A percentile compares a stretch with the other conserved stretches of the same genome.
Conservation (phyloP, 2,329 filamentous ascomycete genomes). For the Colletotrichum lini region DNA sequence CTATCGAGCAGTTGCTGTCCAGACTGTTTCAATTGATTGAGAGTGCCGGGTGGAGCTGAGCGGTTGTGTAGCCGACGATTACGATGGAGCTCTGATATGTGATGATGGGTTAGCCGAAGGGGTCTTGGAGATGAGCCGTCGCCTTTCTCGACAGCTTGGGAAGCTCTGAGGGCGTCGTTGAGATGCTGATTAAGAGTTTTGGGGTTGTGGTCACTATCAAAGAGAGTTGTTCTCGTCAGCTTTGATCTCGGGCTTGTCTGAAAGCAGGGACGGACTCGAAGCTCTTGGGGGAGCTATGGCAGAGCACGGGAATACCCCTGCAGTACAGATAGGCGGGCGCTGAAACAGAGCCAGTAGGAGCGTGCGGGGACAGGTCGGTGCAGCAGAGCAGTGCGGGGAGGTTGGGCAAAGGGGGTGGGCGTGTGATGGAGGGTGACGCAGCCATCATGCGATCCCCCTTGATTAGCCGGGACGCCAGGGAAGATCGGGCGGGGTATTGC, state of each 20-base stretch:
- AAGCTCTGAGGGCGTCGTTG: constrained; percentile 31
- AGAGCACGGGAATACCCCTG: constrained; percentile 42
- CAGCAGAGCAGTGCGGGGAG: constrained; percentile 39
- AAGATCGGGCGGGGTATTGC: constrained; percentile 1
- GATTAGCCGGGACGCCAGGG: constrained; percentile 22
- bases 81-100: constrained; percentile 34
- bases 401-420: constrained; percentile 34
- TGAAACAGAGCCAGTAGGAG: constrained; percentile 41
- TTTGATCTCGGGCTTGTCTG: constrained; percentile 27
- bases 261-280: constrained; percentile 39
- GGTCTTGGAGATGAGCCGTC: constrained; percentile 6
- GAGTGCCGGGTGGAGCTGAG: constrained; percentile 50
- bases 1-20: constrained; percentile 19
- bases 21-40: constrained; percentile 35
- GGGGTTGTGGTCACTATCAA: constrained; percentile 16
- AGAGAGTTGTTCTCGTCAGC: constrained; percentile 30
- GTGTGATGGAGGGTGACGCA: constrained; percentile 39
- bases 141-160: constrained; percentile 19
- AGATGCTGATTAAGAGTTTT: constrained; percentile 35
- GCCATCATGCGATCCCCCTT: constrained; percentile 40
- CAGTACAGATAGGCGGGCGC: constrained; percentile 25
- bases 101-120: constrained; percentile 19
- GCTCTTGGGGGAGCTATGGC: constrained; percentile 39
- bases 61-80: constrained; percentile 50
- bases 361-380: constrained; percentile 37